phyloP scores from a whole-genome alignment of 2,329 filamentous ascomycete species.

The Fusarium sarcochroum region DNA sequence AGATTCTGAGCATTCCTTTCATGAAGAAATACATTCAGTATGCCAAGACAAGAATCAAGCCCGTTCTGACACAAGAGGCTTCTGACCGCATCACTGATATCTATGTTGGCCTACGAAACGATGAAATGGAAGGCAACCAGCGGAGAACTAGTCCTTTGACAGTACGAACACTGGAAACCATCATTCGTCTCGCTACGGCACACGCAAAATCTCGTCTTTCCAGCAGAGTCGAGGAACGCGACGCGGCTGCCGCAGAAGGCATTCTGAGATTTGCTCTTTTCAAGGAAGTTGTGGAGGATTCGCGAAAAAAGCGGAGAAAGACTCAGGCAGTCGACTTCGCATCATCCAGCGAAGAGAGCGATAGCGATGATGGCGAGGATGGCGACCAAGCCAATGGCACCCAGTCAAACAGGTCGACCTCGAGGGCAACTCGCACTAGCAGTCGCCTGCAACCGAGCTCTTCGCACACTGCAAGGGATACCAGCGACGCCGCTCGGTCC shows the following conservation, averaged over 20 bases:
- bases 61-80: slow-evolving; percentile 89
- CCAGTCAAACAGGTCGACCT: slow-evolving; percentile 42
- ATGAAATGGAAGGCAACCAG: slow-evolving; percentile 95
- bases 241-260: slow-evolving; percentile 87
- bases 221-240: slow-evolving; percentile 88
- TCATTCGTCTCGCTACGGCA: slow-evolving; percentile 97
- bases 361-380: slow-evolving; percentile 68
- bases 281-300: slow-evolving; percentile 90
- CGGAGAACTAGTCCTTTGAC: slow-evolving; percentile 95
- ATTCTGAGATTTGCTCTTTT: slow-evolving; percentile 96
- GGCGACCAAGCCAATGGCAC: slow-evolving; percentile 70
- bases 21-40: slow-evolving; percentile 99
- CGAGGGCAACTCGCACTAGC: slow-evolving; percentile 51
- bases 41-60: slow-evolving; percentile 91
- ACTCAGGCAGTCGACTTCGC: slow-evolving; percentile 71
- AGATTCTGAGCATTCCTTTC: slow-evolving; percentile 95
- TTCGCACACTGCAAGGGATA: slow-evolving; percentile 35
- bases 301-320: slow-evolving; percentile 86
- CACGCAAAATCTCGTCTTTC: slow-evolving; percentile 95
- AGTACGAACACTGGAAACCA: slow-evolving; percentile 94
- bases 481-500: slow-evolving; percentile 45
- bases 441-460: slow-evolving; percentile 43
- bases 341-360: slow-evolving; percentile 71
- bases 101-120: slow-evolving; percentile 93
- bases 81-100: slow-evolving; percentile 92